These are phyloP conservation scores for Aquilaria malaccensis DNA, from an alignment of 345 rosid genomes.

Conservation along the genomic window DNA sequence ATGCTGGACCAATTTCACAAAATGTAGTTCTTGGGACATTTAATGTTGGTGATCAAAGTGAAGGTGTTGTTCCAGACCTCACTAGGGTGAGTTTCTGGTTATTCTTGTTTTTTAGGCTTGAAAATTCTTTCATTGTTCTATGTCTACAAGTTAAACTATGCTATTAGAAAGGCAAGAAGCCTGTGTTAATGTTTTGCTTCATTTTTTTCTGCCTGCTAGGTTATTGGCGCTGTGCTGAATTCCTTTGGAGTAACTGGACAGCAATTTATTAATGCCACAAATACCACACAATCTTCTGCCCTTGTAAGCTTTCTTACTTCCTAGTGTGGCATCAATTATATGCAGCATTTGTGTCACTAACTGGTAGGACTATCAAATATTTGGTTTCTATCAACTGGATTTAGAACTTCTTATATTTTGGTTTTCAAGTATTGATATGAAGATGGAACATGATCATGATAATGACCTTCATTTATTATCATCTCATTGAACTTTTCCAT, in stretches of 20 bases:
- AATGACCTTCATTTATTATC: not conserved
- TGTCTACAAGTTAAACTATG: not conserved
- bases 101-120: not conserved
- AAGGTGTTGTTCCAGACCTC: slow-evolving; percentile 59
- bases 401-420: not conserved
- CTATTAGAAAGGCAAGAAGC: not conserved
- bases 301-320: slow-evolving; percentile 27
- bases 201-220: slow-evolving; percentile 30
- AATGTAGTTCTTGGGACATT: slow-evolving; percentile 78
- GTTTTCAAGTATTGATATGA: not conserved
- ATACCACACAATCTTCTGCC: slow-evolving; percentile 36
- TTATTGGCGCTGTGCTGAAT: slow-evolving; percentile 74
- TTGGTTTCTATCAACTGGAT: no score
- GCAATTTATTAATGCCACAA: slow-evolving; percentile 29
- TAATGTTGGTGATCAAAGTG: slow-evolving; percentile 81
- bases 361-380: no score
- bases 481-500: no score
- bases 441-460: not conserved
- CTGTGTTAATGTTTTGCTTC: slow-evolving; percentile 2
- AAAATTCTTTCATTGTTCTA: slow-evolving; percentile 10
- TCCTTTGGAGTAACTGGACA: slow-evolving; percentile 62
- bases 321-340: no score
- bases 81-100: slow-evolving; percentile 35
- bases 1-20: slow-evolving; percentile 68
- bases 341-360: no score